Evolutionary conservation across 2,329 filamentous ascomycete species (phyloP).

Genomic region (Annulohypoxylon truncatum): DNA sequence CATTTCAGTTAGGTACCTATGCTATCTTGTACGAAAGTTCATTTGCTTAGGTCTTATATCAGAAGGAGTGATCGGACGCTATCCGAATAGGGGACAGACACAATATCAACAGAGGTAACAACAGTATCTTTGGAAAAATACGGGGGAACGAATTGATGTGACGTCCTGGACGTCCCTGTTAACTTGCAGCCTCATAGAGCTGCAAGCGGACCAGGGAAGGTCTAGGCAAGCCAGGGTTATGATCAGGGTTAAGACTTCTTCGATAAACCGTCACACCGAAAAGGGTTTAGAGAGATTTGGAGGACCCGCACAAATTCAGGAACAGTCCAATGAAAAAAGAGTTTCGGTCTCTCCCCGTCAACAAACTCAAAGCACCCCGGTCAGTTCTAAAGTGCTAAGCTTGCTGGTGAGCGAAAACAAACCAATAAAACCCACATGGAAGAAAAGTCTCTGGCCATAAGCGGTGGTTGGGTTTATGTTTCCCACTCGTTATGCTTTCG

Average conservation of each 20-base stretch:
- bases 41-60: not conserved
- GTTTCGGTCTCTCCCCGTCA: constrained; percentile 44
- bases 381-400: not conserved
- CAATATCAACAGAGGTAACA: constrained; percentile 2
- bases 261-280: constrained; percentile 37
- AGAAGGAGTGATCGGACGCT: not conserved
- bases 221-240: constrained; percentile 29
- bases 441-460: constrained; percentile 29
- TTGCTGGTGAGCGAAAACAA: constrained; percentile 33
- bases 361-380: constrained; percentile 24
- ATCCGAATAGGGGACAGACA: constrained; percentile 2
- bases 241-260: constrained; percentile 16
- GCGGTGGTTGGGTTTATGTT: constrained; percentile 24
- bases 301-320: constrained; percentile 28
- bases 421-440: constrained; percentile 29
- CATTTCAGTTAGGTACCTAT: not conserved
- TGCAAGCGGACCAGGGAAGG: constrained; percentile 27
- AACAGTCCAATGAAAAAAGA: constrained; percentile 37
- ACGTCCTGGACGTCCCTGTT: constrained; percentile 36
- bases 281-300: constrained; percentile 34
- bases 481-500: constrained; percentile 17
- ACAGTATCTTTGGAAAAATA: constrained; percentile 14
- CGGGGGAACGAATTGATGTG: constrained; percentile 27
- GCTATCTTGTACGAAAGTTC: not conserved
- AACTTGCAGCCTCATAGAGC: constrained; percentile 34